Evolutionary conservation across 257 asterid genomes (phyloP), one percentile per base, ranked within the genome.

Genomic region (Orobanche coerulescens): DNA sequence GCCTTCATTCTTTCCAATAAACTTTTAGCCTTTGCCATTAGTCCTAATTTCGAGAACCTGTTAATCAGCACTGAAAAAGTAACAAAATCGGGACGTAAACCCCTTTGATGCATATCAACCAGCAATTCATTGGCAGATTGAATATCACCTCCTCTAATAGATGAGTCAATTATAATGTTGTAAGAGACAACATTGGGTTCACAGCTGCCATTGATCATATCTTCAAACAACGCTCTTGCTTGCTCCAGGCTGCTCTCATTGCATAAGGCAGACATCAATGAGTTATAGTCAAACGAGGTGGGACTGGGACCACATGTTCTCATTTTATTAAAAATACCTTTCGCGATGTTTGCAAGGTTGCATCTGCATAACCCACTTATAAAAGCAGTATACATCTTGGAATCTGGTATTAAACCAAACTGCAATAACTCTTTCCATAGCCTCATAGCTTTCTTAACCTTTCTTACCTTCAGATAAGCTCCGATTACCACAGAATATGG

Each of bases 171-270:
- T 42, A 87, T 75, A 39, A 84, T 81, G 61, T 84, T 87, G 74
- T 70, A 87, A 0, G 95, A 80, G 69, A 70, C 76, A 20, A 76
- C 71, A 71, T 80, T 80, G 3, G 89, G 87, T 53, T 68, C 64
- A 69, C 82, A 69, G 31, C 64, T 59, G 26, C 71, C 75, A 56
- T 47, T 55, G 24, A 62, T 47, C 95, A 87, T 84, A 43, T 84
- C 80, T 10, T 56, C 46, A 74, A 82, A 80, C 74, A 87, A 65
- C 6, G 63, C 67, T 53, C 67, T 65, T 34, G 86, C 88, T 87
- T 87, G 88, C 75, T 71, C 85, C 43, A 80, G 16, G 67, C 94
- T 84, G 71, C 94, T 66, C 75, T 87, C 94, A 55, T 24, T 72
- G 64, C 85, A 77, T 62, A 84, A 81, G 46, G 91, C 73, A 12